These are phyloP conservation scores for Breviolum minutum DNA, from an alignment of 73 alveolate species.

Conservation along the genomic window DNA sequence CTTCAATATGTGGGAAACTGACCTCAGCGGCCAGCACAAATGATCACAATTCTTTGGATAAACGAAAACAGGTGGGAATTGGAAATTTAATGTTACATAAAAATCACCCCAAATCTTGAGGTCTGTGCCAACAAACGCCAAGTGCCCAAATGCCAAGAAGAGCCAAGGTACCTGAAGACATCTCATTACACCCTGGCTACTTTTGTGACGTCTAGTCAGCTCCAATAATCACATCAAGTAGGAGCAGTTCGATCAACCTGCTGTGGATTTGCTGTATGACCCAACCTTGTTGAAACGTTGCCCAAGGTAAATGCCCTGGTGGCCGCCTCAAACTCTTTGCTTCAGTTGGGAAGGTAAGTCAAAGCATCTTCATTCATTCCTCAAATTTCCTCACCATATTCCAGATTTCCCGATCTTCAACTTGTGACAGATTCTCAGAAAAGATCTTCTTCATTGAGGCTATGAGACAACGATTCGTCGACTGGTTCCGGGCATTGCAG, in stretches of 20 bases:
- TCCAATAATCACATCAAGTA: too few relatives aligned
- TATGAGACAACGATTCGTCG: too few relatives aligned
- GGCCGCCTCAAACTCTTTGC: conserved; percentile 8
- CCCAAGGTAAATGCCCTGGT: conserved; percentile 90
- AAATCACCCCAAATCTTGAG: neutral
- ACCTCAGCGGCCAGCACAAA: neutral
- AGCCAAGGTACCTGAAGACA: conserved; percentile 29
- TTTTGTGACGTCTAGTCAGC: too few relatives aligned
- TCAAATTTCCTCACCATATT: too few relatives aligned
- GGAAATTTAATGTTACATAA: too few relatives aligned
- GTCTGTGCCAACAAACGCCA: conserved; percentile 15
- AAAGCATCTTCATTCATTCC: too few relatives aligned
- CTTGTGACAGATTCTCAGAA: too few relatives aligned
- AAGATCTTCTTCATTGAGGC: too few relatives aligned
- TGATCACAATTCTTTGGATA: neutral
- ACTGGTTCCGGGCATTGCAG: too few relatives aligned
- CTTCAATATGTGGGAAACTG: neutral
- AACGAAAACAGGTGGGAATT: too few relatives aligned
- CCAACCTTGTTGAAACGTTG: conserved; percentile 64
- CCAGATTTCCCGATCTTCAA: too few relatives aligned
- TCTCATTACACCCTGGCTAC: neutral
- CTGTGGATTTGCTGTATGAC: neutral
- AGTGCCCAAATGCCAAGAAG: conserved; percentile 55
- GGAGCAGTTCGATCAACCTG: neutral
- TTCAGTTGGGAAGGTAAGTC: too few relatives aligned